These are phyloP conservation scores for Amanita fuliginea DNA, from an alignment of 768 basidiomycete genomes.

Conservation along the genomic window DNA sequence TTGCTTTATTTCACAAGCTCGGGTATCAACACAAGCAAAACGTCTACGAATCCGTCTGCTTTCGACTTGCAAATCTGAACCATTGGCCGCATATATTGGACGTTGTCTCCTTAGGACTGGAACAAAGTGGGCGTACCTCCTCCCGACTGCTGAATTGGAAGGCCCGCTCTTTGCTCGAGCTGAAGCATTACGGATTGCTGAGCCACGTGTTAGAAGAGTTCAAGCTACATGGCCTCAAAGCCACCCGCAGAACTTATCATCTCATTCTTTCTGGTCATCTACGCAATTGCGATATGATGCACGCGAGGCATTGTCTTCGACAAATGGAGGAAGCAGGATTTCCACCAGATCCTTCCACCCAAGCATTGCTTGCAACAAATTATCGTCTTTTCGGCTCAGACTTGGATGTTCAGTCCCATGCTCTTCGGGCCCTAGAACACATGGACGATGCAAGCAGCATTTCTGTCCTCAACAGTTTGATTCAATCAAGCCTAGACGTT, in stretches of 20 bases:
- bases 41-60: slow-evolving; percentile 47
- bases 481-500: slow-evolving; percentile 48
- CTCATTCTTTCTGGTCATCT: slow-evolving; percentile 57
- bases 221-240: slow-evolving; percentile 28
- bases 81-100: slow-evolving; percentile 41
- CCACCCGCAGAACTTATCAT: slow-evolving; percentile 57
- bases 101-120: slow-evolving; percentile 36
- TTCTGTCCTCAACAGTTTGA: slow-evolving; percentile 58
- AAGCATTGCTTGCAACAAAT: slow-evolving; percentile 43
- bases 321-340: slow-evolving; percentile 49
- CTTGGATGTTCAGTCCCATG: slow-evolving; percentile 37
- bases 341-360: slow-evolving; percentile 43
- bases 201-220: slow-evolving; percentile 40
- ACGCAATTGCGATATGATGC: slow-evolving; percentile 51
- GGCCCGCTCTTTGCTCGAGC: slow-evolving; percentile 47
- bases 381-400: slow-evolving; percentile 56
- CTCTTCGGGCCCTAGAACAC: slow-evolving; percentile 33
- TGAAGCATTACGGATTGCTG: slow-evolving; percentile 34
- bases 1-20: slow-evolving; percentile 36
- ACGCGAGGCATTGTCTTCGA: slow-evolving; percentile 41
- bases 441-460: slow-evolving; percentile 31
- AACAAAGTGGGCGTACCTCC: slow-evolving; percentile 38
- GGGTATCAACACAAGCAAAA: slow-evolving; percentile 40
- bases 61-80: slow-evolving; percentile 32
- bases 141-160: slow-evolving; percentile 62